Conservation (phyloP, 257 asterid species). For the Haberlea rhodopensis region DNA sequence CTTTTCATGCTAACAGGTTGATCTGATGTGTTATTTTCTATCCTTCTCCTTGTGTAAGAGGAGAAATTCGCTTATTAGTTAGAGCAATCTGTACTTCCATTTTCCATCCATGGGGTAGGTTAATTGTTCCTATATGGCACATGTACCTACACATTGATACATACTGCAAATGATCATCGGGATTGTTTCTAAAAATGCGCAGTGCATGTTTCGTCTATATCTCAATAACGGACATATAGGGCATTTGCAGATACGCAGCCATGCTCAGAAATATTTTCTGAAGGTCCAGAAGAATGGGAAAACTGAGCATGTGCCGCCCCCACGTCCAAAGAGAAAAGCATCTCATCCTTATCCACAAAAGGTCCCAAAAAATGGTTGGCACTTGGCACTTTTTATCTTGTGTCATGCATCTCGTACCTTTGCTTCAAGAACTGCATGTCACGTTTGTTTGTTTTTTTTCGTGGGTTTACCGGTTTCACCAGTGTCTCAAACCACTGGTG, state of each 20-base stretch:
- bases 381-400: conserved; percentile 8
- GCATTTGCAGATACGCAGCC: conserved; percentile 84
- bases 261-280: conserved; percentile 89
- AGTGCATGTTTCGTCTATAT: neutral
- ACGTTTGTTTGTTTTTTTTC: conserved; percentile 9
- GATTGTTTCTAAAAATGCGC: neutral
- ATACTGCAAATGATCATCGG: conserved; percentile 2
- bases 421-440: neutral
- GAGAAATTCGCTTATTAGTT: neutral
- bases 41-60: neutral
- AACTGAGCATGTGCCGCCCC: conserved; percentile 87
- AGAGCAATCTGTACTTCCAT: neutral
- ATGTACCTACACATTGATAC: neutral
- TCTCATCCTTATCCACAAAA: conserved; percentile 92
- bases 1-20: neutral
- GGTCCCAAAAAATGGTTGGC: conserved; percentile 63
- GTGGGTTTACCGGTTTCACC: conserved; percentile 27
- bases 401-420: neutral
- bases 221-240: no score
- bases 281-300: conserved; percentile 86
- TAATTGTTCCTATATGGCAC: neutral
- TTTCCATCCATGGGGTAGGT: neutral
- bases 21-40: neutral
- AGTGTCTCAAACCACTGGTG: conserved; percentile 41
- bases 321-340: conserved; percentile 96